These are phyloP conservation scores for Quercus bicolor DNA, from an alignment of 306 rosid genomes.

Conservation along the genomic window DNA sequence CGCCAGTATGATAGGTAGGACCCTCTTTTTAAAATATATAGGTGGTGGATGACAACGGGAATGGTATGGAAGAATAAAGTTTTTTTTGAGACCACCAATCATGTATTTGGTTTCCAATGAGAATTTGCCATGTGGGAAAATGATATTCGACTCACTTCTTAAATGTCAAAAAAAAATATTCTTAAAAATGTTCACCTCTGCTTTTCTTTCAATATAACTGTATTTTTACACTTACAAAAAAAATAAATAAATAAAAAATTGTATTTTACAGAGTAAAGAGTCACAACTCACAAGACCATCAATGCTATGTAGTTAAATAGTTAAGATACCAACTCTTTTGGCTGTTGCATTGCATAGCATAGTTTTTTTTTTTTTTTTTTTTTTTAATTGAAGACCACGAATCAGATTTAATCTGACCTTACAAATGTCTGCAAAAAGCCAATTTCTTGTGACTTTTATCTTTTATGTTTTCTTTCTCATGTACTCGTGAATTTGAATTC, in stretches of 20 bases:
- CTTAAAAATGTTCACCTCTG: not conserved
- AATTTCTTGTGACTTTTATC: not conserved
- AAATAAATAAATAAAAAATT: too few species aligned
- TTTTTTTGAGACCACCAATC: slow-evolving; percentile 58
- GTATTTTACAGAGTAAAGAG: not conserved
- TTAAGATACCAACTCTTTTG: not conserved
- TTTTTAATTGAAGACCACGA: slow-evolving; percentile 26
- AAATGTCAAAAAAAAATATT: not conserved
- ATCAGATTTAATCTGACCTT: not conserved
- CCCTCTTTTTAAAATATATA: slow-evolving; percentile 25
- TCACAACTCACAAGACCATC: slow-evolving; percentile 25
- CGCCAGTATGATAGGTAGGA: slow-evolving; percentile 24
- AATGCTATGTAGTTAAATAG: not conserved
- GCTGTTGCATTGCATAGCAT: not conserved
- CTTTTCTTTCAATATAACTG: not conserved
- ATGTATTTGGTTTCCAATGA: slow-evolving; percentile 26
- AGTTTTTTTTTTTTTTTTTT: slow-evolving; percentile 20
- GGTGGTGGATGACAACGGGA: slow-evolving; percentile 72
- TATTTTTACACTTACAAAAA: too few species aligned
- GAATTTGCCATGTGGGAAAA: slow-evolving; percentile 24
- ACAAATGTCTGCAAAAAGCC: not conserved
- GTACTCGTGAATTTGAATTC: not conserved
- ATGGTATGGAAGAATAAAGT: slow-evolving; percentile 59
- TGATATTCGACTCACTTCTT: slow-evolving; percentile 8
- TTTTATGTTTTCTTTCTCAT: not conserved